These are phyloP conservation scores for Acarospora socialis DNA, from an alignment of 2,329 filamentous ascomycete species.

Conservation along the genomic window DNA sequence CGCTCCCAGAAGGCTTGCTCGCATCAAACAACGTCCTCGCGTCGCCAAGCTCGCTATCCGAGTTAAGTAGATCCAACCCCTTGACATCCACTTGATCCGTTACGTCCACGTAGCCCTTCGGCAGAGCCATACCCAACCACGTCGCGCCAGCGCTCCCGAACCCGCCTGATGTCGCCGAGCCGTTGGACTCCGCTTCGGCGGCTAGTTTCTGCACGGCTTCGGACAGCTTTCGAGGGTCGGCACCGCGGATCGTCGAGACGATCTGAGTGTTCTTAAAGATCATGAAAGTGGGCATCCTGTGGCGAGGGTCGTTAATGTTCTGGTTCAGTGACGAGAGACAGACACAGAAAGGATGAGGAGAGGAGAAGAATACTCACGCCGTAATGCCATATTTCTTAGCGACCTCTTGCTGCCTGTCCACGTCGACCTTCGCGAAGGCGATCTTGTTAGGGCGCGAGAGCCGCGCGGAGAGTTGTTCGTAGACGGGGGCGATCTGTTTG, in stretches of 20 bases:
- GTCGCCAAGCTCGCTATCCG: constrained; percentile 59
- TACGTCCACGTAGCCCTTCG: constrained; percentile 70
- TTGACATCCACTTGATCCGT: constrained; percentile 67
- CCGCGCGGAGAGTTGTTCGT: constrained; percentile 57
- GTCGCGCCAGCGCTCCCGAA: constrained; percentile 31
- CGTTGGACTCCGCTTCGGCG: constrained; percentile 41
- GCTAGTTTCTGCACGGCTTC: constrained; percentile 57
- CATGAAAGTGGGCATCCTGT: constrained; percentile 77
- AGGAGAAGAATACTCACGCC: constrained; percentile 31
- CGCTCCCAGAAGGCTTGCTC: constrained; percentile 54
- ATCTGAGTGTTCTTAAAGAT: constrained; percentile 62
- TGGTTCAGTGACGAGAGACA: neutral
- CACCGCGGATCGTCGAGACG: constrained; percentile 57
- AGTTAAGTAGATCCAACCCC: constrained; percentile 76
- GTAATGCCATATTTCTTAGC: constrained; percentile 59
- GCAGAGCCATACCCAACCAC: constrained; percentile 64
- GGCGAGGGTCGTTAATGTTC: constrained; percentile 2
- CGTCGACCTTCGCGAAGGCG: constrained; percentile 79
- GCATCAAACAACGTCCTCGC: constrained; percentile 61
- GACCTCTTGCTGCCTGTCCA: constrained; percentile 60
- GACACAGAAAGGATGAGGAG: neutral
- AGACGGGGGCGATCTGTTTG: constrained; percentile 69
- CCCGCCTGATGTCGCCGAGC: constrained; percentile 19
- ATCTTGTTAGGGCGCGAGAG: constrained; percentile 59
- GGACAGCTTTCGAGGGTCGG: constrained; percentile 56